Conservation (phyloP, 2,329 filamentous ascomycete species). For the Pseudogymnoascus sp. region DNA sequence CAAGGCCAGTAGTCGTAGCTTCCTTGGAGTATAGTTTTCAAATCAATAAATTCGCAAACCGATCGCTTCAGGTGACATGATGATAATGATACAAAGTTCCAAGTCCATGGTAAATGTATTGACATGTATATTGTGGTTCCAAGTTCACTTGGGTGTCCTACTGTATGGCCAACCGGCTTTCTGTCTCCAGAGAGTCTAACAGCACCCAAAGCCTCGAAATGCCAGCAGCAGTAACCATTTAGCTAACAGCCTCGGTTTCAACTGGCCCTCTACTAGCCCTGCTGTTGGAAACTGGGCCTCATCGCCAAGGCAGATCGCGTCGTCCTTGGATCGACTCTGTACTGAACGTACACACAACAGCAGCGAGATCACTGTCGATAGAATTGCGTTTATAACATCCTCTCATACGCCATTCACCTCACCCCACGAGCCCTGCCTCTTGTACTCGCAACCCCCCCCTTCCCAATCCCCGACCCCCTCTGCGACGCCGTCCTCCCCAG, state of each 20-base stretch:
- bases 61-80: too few species aligned
- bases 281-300: not conserved
- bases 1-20: too few species aligned
- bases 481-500: conserved; percentile 21
- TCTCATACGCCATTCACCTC: conserved; percentile 24
- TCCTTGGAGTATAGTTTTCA: too few species aligned
- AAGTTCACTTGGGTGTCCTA: not conserved
- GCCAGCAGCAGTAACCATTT: not conserved
- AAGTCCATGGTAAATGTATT: not conserved
- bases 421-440: conserved; percentile 45
- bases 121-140: not conserved
- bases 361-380: not conserved
- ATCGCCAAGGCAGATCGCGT: not conserved
- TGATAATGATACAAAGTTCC: too few species aligned
- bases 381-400: not conserved
- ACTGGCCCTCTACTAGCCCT: not conserved
- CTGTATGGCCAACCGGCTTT: not conserved
- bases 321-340: not conserved
- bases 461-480: conserved; percentile 34
- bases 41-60: too few species aligned
- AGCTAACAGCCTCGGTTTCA: not conserved
- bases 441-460: conserved; percentile 39
- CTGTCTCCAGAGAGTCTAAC: not conserved
- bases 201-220: not conserved
- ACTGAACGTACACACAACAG: not conserved